These are phyloP conservation scores for Fusarium bactridioides DNA, from an alignment of 2,329 filamentous ascomycete species.

Conservation along the genomic window DNA sequence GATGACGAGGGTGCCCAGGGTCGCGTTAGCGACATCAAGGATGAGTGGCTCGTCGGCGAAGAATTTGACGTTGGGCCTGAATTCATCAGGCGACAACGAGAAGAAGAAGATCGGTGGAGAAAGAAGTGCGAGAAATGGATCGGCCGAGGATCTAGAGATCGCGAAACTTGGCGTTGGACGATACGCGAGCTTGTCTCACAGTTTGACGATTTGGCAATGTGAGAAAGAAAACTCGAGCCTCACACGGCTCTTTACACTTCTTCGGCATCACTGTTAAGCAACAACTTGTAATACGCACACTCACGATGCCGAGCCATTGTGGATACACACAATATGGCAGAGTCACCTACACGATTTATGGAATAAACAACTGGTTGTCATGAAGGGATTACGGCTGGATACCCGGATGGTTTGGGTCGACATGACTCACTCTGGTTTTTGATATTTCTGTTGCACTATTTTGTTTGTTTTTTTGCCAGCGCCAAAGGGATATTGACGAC, in stretches of 20 bases:
- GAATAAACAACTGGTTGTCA: constrained; percentile 19
- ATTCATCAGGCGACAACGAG: constrained; percentile 86
- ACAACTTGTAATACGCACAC: constrained; percentile 38
- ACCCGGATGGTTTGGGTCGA: constrained; percentile 19
- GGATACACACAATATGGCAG: constrained; percentile 31
- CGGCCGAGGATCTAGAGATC: constrained; percentile 62
- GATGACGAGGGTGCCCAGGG: constrained; percentile 59
- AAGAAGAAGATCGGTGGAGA: constrained; percentile 92
- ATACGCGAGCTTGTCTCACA: constrained; percentile 67
- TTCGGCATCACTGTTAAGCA: constrained; percentile 30
- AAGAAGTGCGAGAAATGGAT: constrained; percentile 90
- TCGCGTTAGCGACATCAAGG: constrained; percentile 68
- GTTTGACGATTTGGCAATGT: constrained; percentile 50
- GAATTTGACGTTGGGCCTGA: constrained; percentile 98
- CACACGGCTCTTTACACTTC: constrained; percentile 23
- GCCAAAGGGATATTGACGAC: constrained; percentile 27
- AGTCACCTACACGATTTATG: constrained; percentile 23
- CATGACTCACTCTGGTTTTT: constrained; percentile 13
- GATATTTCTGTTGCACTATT: background rate
- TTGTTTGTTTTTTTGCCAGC: constrained; percentile 19
- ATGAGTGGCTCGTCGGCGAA: constrained; percentile 89
- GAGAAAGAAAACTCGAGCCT: constrained; percentile 33
- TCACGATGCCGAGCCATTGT: constrained; percentile 28
- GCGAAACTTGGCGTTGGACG: constrained; percentile 79
- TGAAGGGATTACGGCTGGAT: constrained; percentile 36